A percentile compares a stretch with the other conserved stretches of the same genome.
Evolutionary conservation across 805 yeast genomes (phyloP).

Genomic region (Ogataea corticis): DNA sequence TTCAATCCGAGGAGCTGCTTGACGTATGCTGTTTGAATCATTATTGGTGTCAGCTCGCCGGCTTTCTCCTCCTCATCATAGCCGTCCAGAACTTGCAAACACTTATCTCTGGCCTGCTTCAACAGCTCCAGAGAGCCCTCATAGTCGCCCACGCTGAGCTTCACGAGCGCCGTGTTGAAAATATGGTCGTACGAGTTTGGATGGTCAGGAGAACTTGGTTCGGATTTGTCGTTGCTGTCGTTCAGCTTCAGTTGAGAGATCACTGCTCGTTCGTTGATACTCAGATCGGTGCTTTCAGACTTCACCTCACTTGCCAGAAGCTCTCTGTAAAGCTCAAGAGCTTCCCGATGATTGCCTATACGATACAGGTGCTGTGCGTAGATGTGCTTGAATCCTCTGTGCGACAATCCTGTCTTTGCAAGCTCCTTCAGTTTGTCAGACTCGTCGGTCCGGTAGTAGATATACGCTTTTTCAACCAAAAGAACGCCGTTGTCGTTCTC

Average conservation of each 20-base stretch:
- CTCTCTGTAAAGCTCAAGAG: constrained; percentile 47
- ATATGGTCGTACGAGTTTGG: constrained; percentile 51
- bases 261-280: constrained; percentile 70
- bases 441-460: constrained; percentile 52
- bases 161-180: constrained; percentile 59
- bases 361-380: constrained; percentile 55
- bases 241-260: constrained; percentile 45
- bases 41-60: constrained; percentile 59
- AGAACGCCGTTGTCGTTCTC: constrained; percentile 33
- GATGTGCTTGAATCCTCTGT: constrained; percentile 47
- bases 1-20: constrained; percentile 39
- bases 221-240: constrained; percentile 2
- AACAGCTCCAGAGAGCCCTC: constrained; percentile 44
- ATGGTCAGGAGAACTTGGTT: constrained; percentile 14
- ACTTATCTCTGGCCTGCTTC: constrained; percentile 44
- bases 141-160: constrained; percentile 42
- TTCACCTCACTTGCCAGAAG: constrained; percentile 35
- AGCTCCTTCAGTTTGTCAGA: constrained; percentile 27
- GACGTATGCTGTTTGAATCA: constrained; percentile 59
- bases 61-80: constrained; percentile 47
- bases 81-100: constrained; percentile 40
- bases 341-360: constrained; percentile 44
- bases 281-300: constrained; percentile 51
- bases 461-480: constrained; percentile 55
- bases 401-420: constrained; percentile 11